phyloP scores from a whole-genome alignment of 139 green algal genomes.

The Edaphochlamys debaryana region DNA sequence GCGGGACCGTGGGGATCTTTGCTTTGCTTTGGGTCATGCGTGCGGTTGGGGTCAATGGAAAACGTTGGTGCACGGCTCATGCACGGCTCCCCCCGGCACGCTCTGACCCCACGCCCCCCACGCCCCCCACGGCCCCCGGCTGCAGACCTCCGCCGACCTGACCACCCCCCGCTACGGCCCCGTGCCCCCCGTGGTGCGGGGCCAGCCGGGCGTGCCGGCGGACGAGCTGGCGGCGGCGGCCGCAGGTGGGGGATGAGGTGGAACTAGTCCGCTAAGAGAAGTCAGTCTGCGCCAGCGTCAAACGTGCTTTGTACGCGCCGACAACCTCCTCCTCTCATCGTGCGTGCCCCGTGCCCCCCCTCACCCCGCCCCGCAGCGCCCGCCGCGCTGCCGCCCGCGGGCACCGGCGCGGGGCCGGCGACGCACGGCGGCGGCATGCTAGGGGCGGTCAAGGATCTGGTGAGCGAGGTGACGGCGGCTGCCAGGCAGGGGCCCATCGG shows the following conservation, averaged over 20 bases:
- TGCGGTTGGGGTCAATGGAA: too few species aligned
- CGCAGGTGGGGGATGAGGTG: background rate
- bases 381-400: background rate
- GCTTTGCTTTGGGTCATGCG: too few species aligned
- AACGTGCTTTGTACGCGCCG: too few species aligned
- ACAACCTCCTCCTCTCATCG: background rate
- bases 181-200: conserved; percentile 41
- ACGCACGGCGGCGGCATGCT: conserved; percentile 23
- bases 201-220: conserved; percentile 28
- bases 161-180: conserved; percentile 35
- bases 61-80: too few species aligned
- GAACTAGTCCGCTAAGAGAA: background rate
- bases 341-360: background rate
- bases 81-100: too few species aligned
- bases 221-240: conserved; percentile 11
- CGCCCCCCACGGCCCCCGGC: background rate
- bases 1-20: too few species aligned
- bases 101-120: too few species aligned
- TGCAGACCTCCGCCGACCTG: conserved; percentile 13
- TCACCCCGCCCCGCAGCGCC: background rate
- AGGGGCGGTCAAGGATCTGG: background rate
- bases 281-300: background rate
- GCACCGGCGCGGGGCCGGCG: too few species aligned
- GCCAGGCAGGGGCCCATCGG: conserved; percentile 1
- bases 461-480: background rate